phyloP scores from a whole-genome alignment of 1,139 yeast genomes.

The Blastobotrys illinoisensis region DNA sequence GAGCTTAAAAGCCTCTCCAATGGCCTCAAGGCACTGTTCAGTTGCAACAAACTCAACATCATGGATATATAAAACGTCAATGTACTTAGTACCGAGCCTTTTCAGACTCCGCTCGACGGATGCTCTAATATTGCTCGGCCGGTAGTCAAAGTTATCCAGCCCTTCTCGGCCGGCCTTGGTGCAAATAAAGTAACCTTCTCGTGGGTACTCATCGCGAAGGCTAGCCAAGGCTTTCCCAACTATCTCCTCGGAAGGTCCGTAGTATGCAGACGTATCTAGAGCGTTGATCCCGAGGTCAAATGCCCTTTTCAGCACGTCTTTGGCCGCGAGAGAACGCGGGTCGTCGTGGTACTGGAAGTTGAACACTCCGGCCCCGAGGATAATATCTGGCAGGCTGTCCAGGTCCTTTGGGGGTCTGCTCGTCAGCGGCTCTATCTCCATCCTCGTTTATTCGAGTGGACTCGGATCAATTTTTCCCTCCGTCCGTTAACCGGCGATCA shows the following conservation, averaged over 20 bases:
- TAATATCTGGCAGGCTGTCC: slow-evolving; percentile 46
- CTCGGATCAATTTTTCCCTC: background rate
- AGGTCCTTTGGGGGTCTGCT: slow-evolving; percentile 11
- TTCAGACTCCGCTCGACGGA: slow-evolving; percentile 64
- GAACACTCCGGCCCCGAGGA: slow-evolving; percentile 84
- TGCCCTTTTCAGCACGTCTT: slow-evolving; percentile 53
- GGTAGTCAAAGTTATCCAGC: slow-evolving; percentile 69
- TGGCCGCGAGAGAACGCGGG: slow-evolving; percentile 55
- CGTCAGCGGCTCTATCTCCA: slow-evolving; percentile 4
- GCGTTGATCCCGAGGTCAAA: slow-evolving; percentile 67
- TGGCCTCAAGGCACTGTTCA: slow-evolving; percentile 53
- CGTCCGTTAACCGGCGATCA: background rate
- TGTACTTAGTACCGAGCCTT: slow-evolving; percentile 57
- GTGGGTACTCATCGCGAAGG: slow-evolving; percentile 41
- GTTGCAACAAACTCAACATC: slow-evolving; percentile 77
- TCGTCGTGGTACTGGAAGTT: slow-evolving; percentile 68
- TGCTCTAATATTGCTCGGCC: slow-evolving; percentile 49
- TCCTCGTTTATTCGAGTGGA: background rate
- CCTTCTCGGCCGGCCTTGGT: slow-evolving; percentile 82
- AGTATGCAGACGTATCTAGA: slow-evolving; percentile 87
- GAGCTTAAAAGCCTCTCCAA: slow-evolving; percentile 51
- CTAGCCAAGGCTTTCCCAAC: slow-evolving; percentile 60
- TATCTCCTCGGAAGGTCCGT: slow-evolving; percentile 79
- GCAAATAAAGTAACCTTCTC: slow-evolving; percentile 65
- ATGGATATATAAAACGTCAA: slow-evolving; percentile 81